Conservation (phyloP, 2,329 filamentous ascomycete genomes). For the Claviceps sp. region DNA sequence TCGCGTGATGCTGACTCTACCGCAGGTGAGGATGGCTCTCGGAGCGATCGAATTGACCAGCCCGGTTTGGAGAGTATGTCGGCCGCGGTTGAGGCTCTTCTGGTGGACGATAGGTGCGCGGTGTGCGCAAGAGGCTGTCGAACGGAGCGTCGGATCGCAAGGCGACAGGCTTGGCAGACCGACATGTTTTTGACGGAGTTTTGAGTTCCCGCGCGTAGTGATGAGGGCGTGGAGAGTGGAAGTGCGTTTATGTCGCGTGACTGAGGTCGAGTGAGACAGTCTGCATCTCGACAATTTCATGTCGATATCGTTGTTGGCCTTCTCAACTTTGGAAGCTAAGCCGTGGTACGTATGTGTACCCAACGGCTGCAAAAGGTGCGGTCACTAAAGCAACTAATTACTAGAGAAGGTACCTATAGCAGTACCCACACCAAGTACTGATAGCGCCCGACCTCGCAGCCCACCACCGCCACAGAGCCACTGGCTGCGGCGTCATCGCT, state of each 20-base stretch:
- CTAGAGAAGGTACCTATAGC: too few relatives aligned
- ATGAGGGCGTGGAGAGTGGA: neutral
- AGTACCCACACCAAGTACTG: neutral
- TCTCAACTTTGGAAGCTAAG: too few relatives aligned
- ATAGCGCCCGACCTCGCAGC: neutral
- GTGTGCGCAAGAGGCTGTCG: constrained; percentile 2
- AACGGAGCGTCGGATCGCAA: constrained; percentile 13
- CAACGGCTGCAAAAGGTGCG: too few relatives aligned
- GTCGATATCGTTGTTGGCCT: too few relatives aligned
- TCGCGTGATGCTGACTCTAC: constrained; percentile 14
- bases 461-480: neutral
- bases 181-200: constrained; percentile 11
- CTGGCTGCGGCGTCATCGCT: neutral
- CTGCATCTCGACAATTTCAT: neutral
- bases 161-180: constrained; percentile 19
- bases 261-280: neutral
- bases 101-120: constrained; percentile 5
- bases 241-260: neutral
- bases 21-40: constrained; percentile 1
- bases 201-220: neutral
- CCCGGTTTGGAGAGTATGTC: constrained; percentile 55
- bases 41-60: constrained; percentile 72
- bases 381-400: too few relatives aligned
- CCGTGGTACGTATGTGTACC: too few relatives aligned
- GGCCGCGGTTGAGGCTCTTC: constrained; percentile 12